Evolutionary conservation across 495 filamentous ascomycete genomes (phyloP).

Genomic region (Eremomyces bilateralis): DNA sequence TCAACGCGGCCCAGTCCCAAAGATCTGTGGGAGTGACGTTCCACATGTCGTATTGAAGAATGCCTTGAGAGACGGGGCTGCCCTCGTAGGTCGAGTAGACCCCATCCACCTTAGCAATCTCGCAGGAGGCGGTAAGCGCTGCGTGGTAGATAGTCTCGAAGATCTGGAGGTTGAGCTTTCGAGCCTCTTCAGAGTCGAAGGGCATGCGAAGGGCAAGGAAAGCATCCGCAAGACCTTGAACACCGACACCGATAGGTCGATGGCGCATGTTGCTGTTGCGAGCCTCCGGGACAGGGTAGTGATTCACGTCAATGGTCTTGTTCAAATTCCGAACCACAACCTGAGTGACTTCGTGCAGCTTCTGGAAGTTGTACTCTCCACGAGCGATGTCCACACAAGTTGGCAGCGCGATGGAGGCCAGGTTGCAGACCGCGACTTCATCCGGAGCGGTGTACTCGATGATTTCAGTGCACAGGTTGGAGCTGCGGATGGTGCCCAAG

Average conservation of each 20-base stretch:
- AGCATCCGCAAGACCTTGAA: conserved; percentile 95
- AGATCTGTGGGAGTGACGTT: conserved; percentile 75
- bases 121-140: conserved; percentile 69
- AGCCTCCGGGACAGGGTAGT: conserved; percentile 91
- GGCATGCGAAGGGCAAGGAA: conserved; percentile 94
- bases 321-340: conserved; percentile 85
- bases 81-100: conserved; percentile 79
- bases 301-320: conserved; percentile 92
- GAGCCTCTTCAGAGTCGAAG: conserved; percentile 87
- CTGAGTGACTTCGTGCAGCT: conserved; percentile 79
- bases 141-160: conserved; percentile 99
- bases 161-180: conserved; percentile 88
- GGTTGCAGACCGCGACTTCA: conserved; percentile 95
- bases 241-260: conserved; percentile 83
- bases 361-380: conserved; percentile 78
- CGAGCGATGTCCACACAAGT: conserved; percentile 66
- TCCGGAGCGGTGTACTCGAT: conserved; percentile 92
- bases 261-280: conserved; percentile 86
- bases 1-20: conserved; percentile 87
- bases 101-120: conserved; percentile 63
- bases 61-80: conserved; percentile 83
- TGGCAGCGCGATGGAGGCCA: conserved; percentile 82
- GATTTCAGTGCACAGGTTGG: conserved; percentile 96
- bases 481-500: conserved; percentile 89
- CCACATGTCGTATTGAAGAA: conserved; percentile 99